These are phyloP conservation scores for Parasarocladium wereldwijsianum DNA, from an alignment of 2,329 filamentous ascomycete genomes.

Conservation along the genomic window DNA sequence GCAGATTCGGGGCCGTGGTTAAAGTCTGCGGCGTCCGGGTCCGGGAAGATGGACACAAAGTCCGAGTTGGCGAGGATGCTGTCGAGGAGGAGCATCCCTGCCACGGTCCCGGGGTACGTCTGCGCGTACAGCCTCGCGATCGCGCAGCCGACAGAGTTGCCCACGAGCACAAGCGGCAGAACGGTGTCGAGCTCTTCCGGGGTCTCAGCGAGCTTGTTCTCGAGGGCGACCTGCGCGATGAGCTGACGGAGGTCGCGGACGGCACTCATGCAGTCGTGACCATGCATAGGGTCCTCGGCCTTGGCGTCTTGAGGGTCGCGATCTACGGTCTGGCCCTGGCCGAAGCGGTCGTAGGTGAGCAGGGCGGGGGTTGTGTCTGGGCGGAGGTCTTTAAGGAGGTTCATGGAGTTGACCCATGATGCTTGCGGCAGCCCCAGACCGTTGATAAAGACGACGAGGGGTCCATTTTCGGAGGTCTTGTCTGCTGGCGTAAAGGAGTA, in stretches of 20 bases:
- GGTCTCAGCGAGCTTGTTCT: too few relatives aligned
- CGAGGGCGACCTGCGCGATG: slow-evolving; percentile 5
- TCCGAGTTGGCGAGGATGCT: slow-evolving; percentile 43
- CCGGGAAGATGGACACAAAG: slow-evolving; percentile 37
- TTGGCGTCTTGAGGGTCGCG: slow-evolving; percentile 27
- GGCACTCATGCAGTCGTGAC: slow-evolving; percentile 29
- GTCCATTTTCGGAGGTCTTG: background rate
- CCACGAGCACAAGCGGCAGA: slow-evolving; percentile 7
- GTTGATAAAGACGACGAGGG: slow-evolving; percentile 11
- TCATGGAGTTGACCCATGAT: slow-evolving; percentile 8
- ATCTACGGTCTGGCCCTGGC: slow-evolving; percentile 31
- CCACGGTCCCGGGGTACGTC: slow-evolving; percentile 26
- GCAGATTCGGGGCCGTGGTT: slow-evolving; percentile 13
- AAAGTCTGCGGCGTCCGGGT: slow-evolving; percentile 33
- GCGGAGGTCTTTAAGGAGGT: slow-evolving; percentile 1
- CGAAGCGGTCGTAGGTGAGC: slow-evolving; percentile 42
- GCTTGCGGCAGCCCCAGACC: slow-evolving; percentile 10
- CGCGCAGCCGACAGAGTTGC: slow-evolving; percentile 11
- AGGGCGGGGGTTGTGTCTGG: slow-evolving; percentile 18
- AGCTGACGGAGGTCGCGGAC: slow-evolving; percentile 10
- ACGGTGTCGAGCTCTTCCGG: background rate
- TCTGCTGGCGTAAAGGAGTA: slow-evolving; percentile 7
- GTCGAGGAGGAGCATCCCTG: slow-evolving; percentile 36
- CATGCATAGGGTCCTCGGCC: slow-evolving; percentile 21
- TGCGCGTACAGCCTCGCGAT: slow-evolving; percentile 36